Conservation (phyloP, 495 filamentous ascomycete species). For the Bombardia bombarda region DNA sequence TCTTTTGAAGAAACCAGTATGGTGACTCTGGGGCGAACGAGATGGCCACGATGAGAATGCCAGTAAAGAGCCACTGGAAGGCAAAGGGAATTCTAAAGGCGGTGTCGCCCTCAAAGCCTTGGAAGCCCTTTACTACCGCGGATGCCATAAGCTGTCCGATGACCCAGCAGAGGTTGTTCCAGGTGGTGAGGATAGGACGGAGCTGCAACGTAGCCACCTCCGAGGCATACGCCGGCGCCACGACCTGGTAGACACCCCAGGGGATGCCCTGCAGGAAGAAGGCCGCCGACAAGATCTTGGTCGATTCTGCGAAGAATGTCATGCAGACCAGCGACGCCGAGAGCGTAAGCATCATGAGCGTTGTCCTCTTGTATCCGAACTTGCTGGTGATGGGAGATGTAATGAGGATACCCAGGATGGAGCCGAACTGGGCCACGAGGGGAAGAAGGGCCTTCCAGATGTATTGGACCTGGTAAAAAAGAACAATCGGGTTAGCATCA, state of each 20-base stretch:
- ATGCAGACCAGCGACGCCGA: slow-evolving; percentile 46
- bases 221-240: slow-evolving; percentile 48
- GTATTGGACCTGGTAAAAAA: slow-evolving; percentile 36
- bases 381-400: slow-evolving; percentile 54
- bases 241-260: slow-evolving; percentile 56
- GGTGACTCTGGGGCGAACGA: slow-evolving; percentile 65
- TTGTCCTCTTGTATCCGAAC: slow-evolving; percentile 54
- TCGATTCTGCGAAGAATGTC: slow-evolving; percentile 52
- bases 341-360: slow-evolving; percentile 34
- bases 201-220: slow-evolving; percentile 50
- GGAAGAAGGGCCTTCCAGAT: slow-evolving; percentile 32
- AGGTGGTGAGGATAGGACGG: slow-evolving; percentile 56
- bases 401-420: slow-evolving; percentile 50
- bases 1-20: slow-evolving; percentile 65
- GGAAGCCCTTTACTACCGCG: slow-evolving; percentile 49
- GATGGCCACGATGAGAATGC: slow-evolving; percentile 53
- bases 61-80: slow-evolving; percentile 64
- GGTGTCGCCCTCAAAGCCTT: slow-evolving; percentile 44
- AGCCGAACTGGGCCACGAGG: slow-evolving; percentile 31
- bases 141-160: slow-evolving; percentile 57
- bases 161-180: slow-evolving; percentile 64
- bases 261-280: slow-evolving; percentile 67
- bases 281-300: slow-evolving; percentile 53
- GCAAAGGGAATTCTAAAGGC: slow-evolving; percentile 53
- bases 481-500: slow-evolving; percentile 3